phyloP scores from a whole-genome alignment of 2,329 filamentous ascomycete species.

The Talaromyces sp. region DNA sequence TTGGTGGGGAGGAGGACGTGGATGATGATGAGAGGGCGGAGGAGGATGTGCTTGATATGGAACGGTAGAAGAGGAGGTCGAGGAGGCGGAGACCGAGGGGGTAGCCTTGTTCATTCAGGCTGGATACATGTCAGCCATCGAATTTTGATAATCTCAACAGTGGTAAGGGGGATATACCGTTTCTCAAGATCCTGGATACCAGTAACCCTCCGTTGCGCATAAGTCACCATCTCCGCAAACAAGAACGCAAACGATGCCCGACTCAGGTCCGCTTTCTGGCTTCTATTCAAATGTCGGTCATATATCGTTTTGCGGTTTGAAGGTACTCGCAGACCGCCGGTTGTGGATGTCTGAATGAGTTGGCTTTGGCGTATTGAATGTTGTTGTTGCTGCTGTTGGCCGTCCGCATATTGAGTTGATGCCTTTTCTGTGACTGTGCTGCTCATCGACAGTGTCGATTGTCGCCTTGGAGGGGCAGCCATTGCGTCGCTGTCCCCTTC shows the following conservation, averaged over 20 bases:
- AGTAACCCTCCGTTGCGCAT: conserved; percentile 85
- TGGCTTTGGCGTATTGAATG: conserved; percentile 46
- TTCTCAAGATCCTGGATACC: conserved; percentile 93
- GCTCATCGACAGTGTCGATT: conserved; percentile 28
- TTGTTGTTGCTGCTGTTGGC: conserved; percentile 26
- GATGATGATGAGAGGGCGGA: conserved; percentile 74
- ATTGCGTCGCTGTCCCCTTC: conserved; percentile 1
- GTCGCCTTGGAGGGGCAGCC: conserved; percentile 20
- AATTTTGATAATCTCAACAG: not conserved
- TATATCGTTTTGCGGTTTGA: conserved; percentile 97
- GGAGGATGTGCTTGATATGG: conserved; percentile 74
- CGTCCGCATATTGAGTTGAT: conserved; percentile 19
- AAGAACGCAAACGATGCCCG: conserved; percentile 93
- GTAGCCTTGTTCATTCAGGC: conserved; percentile 87
- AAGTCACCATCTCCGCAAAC: conserved; percentile 94
- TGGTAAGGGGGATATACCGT: conserved; percentile 54
- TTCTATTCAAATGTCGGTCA: conserved; percentile 88
- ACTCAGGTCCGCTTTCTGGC: conserved; percentile 83
- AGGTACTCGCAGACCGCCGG: conserved; percentile 71
- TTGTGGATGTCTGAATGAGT: conserved; percentile 46
- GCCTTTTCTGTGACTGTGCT: conserved; percentile 24
- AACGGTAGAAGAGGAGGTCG: conserved; percentile 88
- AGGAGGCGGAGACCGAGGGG: conserved; percentile 91
- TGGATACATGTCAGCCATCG: conserved; percentile 36
- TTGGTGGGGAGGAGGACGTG: conserved; percentile 67